Percentiles rank a stretch among this genome's conserved stretches.
Conservation (phyloP, 345 rosid species). For the Gossypium ekmanianum region DNA sequence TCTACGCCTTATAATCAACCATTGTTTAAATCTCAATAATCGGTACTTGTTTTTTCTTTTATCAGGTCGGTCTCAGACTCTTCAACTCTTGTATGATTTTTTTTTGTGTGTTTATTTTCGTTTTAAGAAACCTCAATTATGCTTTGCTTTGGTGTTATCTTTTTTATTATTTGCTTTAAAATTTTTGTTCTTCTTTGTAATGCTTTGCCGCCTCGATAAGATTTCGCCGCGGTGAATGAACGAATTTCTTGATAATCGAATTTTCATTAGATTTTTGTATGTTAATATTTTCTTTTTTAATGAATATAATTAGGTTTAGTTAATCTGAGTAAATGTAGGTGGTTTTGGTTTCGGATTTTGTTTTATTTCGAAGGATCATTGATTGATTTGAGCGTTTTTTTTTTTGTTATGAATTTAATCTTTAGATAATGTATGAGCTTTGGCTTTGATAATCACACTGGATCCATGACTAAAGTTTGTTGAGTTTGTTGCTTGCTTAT, state of each 20-base stretch:
- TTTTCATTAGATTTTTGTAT: neutral
- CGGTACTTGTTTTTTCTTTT: neutral
- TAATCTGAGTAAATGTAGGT: neutral
- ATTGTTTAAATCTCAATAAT: too few relatives aligned
- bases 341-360: neutral
- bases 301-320: neutral
- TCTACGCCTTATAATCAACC: neutral
- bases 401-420: too few relatives aligned
- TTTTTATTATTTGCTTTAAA: neutral
- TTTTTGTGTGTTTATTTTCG: neutral
- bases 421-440: neutral
- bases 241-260: neutral
- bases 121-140: neutral
- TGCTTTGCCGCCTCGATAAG: neutral
- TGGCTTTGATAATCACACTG: neutral
- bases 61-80: conserved; percentile 1
- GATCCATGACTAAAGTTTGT: neutral
- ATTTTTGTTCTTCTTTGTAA: neutral
- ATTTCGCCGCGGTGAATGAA: neutral
- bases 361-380: neutral
- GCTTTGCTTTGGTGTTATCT: neutral
- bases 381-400: neutral
- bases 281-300: neutral
- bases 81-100: neutral
- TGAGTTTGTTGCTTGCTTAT: neutral